Conservation (phyloP, 306 rosid species). For the Rosa multiflora region DNA sequence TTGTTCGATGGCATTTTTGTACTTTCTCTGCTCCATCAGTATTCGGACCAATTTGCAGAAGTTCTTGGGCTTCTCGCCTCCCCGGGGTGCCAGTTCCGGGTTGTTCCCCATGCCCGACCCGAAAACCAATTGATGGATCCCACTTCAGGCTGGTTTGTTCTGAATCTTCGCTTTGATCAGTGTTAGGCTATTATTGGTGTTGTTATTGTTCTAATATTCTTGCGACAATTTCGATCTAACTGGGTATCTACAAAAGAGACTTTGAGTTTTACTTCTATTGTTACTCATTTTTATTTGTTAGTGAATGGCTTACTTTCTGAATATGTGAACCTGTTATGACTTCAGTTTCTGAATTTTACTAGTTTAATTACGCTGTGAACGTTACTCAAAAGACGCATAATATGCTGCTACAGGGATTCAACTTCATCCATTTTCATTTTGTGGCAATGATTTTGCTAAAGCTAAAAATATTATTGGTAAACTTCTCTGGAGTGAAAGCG, state of each 20-base stretch:
- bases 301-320: neutral
- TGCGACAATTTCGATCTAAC: neutral
- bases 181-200: neutral
- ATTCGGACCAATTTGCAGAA: conserved; percentile 94
- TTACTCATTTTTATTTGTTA: neutral
- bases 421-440: too few relatives aligned
- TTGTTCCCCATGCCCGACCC: conserved; percentile 97
- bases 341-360: neutral
- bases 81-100: conserved; percentile 81
- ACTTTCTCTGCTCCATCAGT: conserved; percentile 93
- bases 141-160: conserved; percentile 1
- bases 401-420: neutral
- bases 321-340: neutral
- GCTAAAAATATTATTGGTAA: neutral
- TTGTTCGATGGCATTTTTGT: conserved; percentile 94
- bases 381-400: neutral
- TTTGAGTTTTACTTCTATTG: neutral
- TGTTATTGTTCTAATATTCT: neutral
- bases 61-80: conserved; percentile 95
- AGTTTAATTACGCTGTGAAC: neutral
- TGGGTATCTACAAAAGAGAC: neutral
- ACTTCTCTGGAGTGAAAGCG: neutral
- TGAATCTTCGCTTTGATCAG: conserved; percentile 11
- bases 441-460: neutral
- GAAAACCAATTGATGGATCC: conserved; percentile 67